Conservation (phyloP, 306 rosid species). For the Lablab purpureus region DNA sequence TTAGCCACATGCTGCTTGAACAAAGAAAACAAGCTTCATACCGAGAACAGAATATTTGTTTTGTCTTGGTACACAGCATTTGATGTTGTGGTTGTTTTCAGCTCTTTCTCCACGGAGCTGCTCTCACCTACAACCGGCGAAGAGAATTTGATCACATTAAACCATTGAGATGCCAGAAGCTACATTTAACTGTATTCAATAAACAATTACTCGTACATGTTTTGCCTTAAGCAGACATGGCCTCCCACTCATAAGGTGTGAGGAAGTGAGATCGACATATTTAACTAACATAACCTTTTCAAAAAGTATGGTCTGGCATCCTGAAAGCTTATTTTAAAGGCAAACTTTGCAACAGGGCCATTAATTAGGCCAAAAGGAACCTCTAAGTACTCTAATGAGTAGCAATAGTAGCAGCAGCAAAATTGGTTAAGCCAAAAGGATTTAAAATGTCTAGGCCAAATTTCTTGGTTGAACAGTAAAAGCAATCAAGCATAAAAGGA, state of each 20-base stretch:
- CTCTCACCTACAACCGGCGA: constrained; percentile 81
- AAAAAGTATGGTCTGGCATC: background rate
- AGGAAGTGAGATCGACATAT: background rate
- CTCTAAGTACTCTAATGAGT: background rate
- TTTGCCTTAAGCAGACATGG: background rate
- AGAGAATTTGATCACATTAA: constrained; percentile 22
- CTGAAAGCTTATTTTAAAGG: background rate
- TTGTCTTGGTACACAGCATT: constrained; percentile 98
- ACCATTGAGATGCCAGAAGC: constrained; percentile 25
- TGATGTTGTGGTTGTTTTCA: constrained; percentile 69
- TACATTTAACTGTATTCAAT: constrained; percentile 19
- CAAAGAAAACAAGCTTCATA: constrained; percentile 49
- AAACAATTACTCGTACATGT: constrained; percentile 17
- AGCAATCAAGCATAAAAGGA: background rate
- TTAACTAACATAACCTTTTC: constrained; percentile 5
- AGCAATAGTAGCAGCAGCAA: background rate
- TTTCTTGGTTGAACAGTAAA: background rate
- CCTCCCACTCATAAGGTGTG: constrained; percentile 1
- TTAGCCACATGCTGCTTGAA: constrained; percentile 31
- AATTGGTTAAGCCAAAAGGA: background rate
- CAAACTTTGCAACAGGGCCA: background rate
- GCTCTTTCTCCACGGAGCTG: constrained; percentile 95
- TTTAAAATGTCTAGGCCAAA: background rate
- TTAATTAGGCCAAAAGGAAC: background rate
- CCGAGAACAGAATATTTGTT: constrained; percentile 96